Percentiles rank a stretch among this genome's conserved stretches.
phyloP scores from a whole-genome alignment of 495 filamentous ascomycete genomes.

The Hypoxylon lienhwacheense region DNA sequence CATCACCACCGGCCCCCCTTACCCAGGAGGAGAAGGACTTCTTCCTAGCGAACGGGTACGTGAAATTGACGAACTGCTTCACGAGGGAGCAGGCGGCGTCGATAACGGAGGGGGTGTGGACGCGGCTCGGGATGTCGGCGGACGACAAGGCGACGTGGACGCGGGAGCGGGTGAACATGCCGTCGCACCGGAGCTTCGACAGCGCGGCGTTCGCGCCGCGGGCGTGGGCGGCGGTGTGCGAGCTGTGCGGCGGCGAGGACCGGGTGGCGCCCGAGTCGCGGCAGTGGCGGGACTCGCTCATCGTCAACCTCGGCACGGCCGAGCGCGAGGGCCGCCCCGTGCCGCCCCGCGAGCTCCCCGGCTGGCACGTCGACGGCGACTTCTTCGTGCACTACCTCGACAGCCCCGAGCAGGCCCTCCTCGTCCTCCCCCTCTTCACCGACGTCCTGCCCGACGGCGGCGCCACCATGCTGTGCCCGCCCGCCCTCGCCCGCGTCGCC shows the following conservation, averaged over 20 bases:
- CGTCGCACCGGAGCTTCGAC: conserved; percentile 55
- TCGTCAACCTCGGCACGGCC: conserved; percentile 70
- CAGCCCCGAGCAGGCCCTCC: conserved; percentile 69
- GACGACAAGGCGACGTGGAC: conserved; percentile 70
- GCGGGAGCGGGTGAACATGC: conserved; percentile 66
- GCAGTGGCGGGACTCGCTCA: conserved; percentile 68
- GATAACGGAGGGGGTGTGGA: conserved; percentile 65
- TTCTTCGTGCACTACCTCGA: conserved; percentile 78
- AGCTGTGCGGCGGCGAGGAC: conserved; percentile 68
- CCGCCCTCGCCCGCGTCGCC: conserved; percentile 61
- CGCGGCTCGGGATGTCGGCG: conserved; percentile 65
- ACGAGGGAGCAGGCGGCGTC: conserved; percentile 59
- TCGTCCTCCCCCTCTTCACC: conserved; percentile 71
- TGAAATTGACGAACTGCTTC: conserved; percentile 64
- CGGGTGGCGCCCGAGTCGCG: conserved; percentile 54
- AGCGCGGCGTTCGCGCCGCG: conserved; percentile 64
- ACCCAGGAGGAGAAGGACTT: conserved; percentile 63
- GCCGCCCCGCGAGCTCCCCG: conserved; percentile 53
- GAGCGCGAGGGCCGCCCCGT: conserved; percentile 55
- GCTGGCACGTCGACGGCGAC: conserved; percentile 78
- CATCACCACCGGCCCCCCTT: conserved; percentile 47
- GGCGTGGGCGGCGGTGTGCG: conserved; percentile 70
- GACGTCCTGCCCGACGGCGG: conserved; percentile 65
- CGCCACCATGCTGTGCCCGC: conserved; percentile 67
- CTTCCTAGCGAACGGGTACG: conserved; percentile 67